A percentile compares a stretch with the other conserved stretches of the same genome.
These are phyloP conservation scores for Podosphaera leucotricha DNA, from an alignment of 2,329 filamentous ascomycete genomes.

Conservation along the genomic window DNA sequence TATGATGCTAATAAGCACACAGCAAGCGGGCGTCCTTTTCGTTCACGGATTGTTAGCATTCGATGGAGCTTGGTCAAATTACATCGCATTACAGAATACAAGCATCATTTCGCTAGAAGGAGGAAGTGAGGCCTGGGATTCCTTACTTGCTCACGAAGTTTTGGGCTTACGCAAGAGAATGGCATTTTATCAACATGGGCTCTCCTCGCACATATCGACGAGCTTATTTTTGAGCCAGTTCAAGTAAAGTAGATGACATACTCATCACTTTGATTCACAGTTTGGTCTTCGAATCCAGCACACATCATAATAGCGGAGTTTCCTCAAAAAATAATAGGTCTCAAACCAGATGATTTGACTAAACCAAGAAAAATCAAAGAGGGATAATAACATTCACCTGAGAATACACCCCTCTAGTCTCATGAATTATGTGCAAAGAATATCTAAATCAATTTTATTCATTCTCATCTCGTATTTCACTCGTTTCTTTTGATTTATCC, in stretches of 20 bases:
- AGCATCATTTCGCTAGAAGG: slow-evolving; percentile 7
- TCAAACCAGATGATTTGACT: no score
- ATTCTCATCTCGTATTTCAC: no score
- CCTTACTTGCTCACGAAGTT: neutral
- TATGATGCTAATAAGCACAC: slow-evolving; percentile 2
- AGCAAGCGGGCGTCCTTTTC: slow-evolving; percentile 5
- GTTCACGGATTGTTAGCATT: slow-evolving; percentile 14
- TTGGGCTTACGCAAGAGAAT: neutral
- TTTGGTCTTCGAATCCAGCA: neutral
- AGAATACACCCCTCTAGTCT: neutral
- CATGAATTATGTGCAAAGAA: neutral
- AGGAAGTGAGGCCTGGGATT: neutral
- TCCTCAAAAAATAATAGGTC: no score
- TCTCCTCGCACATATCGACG: neutral
- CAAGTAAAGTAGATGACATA: neutral
- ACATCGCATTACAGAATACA: slow-evolving; percentile 12
- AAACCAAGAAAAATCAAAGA: no score
- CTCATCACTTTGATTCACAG: neutral
- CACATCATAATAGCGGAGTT: no score
- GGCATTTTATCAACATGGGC: neutral
- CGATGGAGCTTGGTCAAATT: slow-evolving; percentile 16
- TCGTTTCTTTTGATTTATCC: no score
- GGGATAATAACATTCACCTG: no score
- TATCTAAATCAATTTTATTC: no score
- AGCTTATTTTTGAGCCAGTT: neutral